Base-by-base conservation (phyloP, 805 yeast genomes). In the Tetrapisispora iriomotensis region DNA sequence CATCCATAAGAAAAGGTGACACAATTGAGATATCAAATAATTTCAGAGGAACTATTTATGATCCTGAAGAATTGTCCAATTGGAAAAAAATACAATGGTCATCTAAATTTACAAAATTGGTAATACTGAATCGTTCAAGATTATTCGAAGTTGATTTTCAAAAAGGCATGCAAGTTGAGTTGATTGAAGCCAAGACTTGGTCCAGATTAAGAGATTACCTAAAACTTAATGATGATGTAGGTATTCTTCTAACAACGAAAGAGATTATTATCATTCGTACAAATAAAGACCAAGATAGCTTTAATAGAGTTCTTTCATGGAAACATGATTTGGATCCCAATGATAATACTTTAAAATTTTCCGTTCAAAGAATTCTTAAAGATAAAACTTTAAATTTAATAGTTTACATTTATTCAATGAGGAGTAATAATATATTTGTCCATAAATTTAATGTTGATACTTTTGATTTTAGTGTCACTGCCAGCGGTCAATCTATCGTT, bases 301-400 rank as follows among this genome's bases (percentile, higher is more conserved):
- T 74, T n/a, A 60, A 60, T 23, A 66, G 82, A 41, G 43, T 74
- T 2, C 50, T 85, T 1, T 72, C 88, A 0, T 82, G 94, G 88
- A 80, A 78, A 44, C 95, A 86, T 56, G 72, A 62, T 43, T 57
- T 82, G 18, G 68, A 70, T 31, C 66, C 71, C 7, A 45, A 54
- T 1, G 94, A 84, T 47, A 69, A 71, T 1, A 68, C 84, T 0
- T 47, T 78, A 39, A 61, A 54, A 37, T 40, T 81, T 38, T 45
- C 54, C 2, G 51, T 68, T 2, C 53, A 60, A 10, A 39, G 50
- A 8, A 29, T 55, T 3, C 49, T 47, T 3, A 31, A 35, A 22
- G 40, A 35, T 10, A 36, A 32, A 15, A 33, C 24, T 4, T 36
- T 37, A 6, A 34, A 45, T 4, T 37, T 49, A 28, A 35, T 50